Conservation (phyloP, 2,329 filamentous ascomycete species). For the Colletotrichum caudatum region DNA sequence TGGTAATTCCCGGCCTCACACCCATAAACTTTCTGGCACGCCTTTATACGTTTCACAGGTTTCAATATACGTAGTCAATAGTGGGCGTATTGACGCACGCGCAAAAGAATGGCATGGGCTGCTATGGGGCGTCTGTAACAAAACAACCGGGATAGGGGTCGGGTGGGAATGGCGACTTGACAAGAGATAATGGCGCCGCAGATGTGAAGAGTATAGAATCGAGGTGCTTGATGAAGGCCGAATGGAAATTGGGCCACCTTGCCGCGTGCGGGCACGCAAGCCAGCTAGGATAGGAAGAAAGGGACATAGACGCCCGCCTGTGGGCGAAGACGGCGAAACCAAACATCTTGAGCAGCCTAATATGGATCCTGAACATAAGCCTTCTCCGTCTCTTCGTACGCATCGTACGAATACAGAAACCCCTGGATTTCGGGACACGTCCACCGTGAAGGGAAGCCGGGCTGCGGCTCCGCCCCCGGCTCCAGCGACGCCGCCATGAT, state of each 20-base stretch:
- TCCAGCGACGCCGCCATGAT: constrained; percentile 36
- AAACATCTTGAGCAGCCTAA: neutral
- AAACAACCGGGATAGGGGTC: neutral
- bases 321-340: neutral
- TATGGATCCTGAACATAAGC: constrained; percentile 44
- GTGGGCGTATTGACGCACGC: neutral
- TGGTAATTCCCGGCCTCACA: too few species aligned
- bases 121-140: neutral
- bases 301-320: neutral
- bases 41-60: neutral
- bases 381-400: constrained; percentile 42
- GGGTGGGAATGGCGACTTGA: too few species aligned
- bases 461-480: constrained; percentile 15
- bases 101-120: neutral
- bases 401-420: constrained; percentile 42
- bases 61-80: neutral
- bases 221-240: neutral
- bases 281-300: neutral
- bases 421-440: constrained; percentile 41
- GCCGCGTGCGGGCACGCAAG: neutral
- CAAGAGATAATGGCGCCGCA: neutral
- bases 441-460: constrained; percentile 42
- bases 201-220: neutral
- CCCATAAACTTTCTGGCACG: neutral
- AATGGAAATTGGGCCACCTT: neutral